Base-by-base conservation (phyloP, 2,329 filamentous ascomycete species). In the Xylariaceae sp. region DNA sequence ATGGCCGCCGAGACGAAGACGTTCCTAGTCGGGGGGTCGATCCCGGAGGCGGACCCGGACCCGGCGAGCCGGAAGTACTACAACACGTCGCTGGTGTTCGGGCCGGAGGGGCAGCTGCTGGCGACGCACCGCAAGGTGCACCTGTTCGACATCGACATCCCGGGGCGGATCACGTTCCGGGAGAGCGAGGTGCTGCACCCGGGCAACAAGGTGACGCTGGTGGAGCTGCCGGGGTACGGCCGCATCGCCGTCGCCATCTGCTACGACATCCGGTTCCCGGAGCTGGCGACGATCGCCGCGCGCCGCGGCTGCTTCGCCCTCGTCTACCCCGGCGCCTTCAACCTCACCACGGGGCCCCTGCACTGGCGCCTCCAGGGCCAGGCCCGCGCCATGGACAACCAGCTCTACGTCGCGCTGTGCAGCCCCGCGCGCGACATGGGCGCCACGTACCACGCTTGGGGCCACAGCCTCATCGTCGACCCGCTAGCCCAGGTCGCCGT, bases 141-240 rank as follows among this genome's bases (percentile, higher is more conserved):
- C 75, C 82, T 99, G 43, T 99, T 99, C 74, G 95, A 98, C 75
- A 99, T 99, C 67, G 89, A 96, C 73, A 98, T 99, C 62, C 95
- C 95, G 0, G 93, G 92, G 60, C 93, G 93, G 77, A 96, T 99
- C 73, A 88, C 78, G 12, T 99, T 99, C 77, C 85, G 84, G 61
- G 95, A 99, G 76, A 92, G 88, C 50, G 93, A 97, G 60, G 91
- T 97, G 40, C 82, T 99, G 32, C 89, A 85, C 20, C 87, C 93
- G 0, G 95, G 95, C 0, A 89, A 93, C 76, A 88, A 90, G 70
- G 77, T 97, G 57, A 96, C 93, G 0, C 75, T 98, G 2, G 81
- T 98, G 21, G 89, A 96, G 63, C 79, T 97, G 26, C 91, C 93
- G 2, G 91, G 89, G 63, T 96, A 96, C 73, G 95, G 95, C 57